Evolutionary conservation across 768 basidiomycete species (phyloP), one percentile per base, ranked within the genome.

Genomic region (Lactifluus rugatus): DNA sequence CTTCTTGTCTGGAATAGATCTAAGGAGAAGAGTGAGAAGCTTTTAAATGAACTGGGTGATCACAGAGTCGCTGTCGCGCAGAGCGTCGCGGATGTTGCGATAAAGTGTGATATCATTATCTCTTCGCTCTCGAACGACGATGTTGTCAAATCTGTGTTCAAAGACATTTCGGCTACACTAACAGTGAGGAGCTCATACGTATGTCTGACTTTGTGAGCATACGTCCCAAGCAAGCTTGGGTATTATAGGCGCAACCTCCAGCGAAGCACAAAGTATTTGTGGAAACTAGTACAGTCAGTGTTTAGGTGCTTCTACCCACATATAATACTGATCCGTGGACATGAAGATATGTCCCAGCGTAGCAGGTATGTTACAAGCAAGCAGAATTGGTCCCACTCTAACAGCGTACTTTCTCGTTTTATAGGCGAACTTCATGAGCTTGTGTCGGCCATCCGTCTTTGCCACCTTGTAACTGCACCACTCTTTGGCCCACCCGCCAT

Each of bases 1-100:
- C 67, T 93, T 50, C 69, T 85, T 36, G 76, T 94, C 9, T 92
- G 81, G 76, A 95, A 93, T 67, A 81, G 92, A n/a, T 78, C 82
- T 7, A 54, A 68, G 5, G 74, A 77, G 32, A 90, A 87, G 69
- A 70, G 80, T 17, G 78, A 85, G 54, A 74, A 76, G 19, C 77
- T 88, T 0, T 68, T 73, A 2, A 71, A 78, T n/a, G 78, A 82
- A 34, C 65, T 89, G 10, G 83, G 85, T 7, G 66, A 74, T 7
- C 70, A 75, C 36, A 74, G 77, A 50, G 76, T 83, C 56, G 87
- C 78, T 0, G 65, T 68, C 25, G 77, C 81, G 90, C 67, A 73
- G 45, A 19, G 28, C 36, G 23, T 64, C 46, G 59, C 44, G 26
- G 62, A 64, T 19, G 32, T 64, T 25, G 63, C 56, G 23, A 64